These are phyloP conservation scores for Ustilago loliicola DNA, from an alignment of 1,284 basidiomycete genomes.

Conservation along the genomic window DNA sequence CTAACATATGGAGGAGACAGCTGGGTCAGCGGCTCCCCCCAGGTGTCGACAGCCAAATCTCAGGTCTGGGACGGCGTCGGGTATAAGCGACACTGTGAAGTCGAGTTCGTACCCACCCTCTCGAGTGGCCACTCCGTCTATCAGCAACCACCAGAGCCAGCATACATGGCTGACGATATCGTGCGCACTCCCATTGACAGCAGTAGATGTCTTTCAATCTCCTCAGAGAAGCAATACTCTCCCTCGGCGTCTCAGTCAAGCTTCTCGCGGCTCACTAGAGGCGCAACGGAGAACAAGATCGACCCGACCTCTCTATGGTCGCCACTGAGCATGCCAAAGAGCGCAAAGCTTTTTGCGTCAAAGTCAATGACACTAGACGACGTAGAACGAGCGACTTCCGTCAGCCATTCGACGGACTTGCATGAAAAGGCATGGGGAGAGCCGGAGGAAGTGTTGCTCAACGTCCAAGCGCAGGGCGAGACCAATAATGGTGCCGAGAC, in stretches of 20 bases:
- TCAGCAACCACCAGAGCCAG: constrained; percentile 1
- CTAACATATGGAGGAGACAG: neutral
- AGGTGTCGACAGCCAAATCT: neutral
- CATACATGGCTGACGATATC: neutral
- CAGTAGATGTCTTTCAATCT: neutral
- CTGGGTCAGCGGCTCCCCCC: neutral
- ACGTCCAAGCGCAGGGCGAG: neutral
- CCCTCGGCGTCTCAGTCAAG: neutral
- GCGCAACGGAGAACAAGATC: no score
- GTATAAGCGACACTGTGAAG: constrained; percentile 1
- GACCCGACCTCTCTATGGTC: neutral
- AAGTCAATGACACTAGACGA: neutral
- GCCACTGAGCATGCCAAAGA: neutral
- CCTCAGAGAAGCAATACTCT: neutral
- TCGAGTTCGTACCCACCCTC: constrained; percentile 3
- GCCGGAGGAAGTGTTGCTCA: neutral
- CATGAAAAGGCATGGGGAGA: neutral
- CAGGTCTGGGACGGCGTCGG: constrained; percentile 4
- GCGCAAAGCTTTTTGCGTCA: neutral
- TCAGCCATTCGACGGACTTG: neutral
- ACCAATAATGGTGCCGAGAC: neutral
- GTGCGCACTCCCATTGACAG: neutral
- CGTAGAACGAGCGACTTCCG: neutral
- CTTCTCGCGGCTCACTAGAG: neutral
- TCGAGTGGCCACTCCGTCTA: neutral